phyloP scores from a whole-genome alignment of 805 yeast species.

The Nakazawaea siamensis region DNA sequence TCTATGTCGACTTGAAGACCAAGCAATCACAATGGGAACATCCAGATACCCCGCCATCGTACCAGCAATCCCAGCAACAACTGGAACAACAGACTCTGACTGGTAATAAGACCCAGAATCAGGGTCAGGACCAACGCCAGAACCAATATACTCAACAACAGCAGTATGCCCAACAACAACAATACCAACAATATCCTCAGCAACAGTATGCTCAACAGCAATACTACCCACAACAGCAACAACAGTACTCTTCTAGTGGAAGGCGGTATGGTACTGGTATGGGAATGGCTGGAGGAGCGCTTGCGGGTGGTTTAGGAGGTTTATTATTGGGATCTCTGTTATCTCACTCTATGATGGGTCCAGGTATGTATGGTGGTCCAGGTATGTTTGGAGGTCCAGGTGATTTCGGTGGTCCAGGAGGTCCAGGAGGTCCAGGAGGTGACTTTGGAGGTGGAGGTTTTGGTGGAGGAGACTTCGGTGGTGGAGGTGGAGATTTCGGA shows the following conservation, averaged over 20 bases:
- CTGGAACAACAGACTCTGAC: constrained; percentile 12
- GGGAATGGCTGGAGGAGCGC: constrained; percentile 24
- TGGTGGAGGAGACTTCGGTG: constrained; percentile 7
- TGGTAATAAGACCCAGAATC: constrained; percentile 5
- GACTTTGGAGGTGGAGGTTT: constrained; percentile 1
- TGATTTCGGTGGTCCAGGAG: background rate
- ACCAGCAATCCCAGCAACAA: constrained; percentile 9
- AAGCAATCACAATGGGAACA: constrained; percentile 88
- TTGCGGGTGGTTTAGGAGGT: constrained; percentile 23
- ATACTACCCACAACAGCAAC: constrained; percentile 11
- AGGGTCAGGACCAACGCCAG: constrained; percentile 10
- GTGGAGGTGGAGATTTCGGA: constrained; percentile 8
- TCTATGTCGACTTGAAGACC: constrained; percentile 66
- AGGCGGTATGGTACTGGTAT: constrained; percentile 14
- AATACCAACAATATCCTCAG: constrained; percentile 13
- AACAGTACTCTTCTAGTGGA: constrained; percentile 11
- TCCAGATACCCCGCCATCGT: constrained; percentile 38
- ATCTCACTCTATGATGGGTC: constrained; percentile 6
- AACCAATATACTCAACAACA: constrained; percentile 13
- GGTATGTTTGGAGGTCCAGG: constrained; percentile 1
- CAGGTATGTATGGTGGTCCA: background rate
- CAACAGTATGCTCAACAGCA: constrained; percentile 14
- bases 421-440: background rate
- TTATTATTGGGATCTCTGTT: constrained; percentile 16
- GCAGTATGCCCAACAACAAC: constrained; percentile 13